phyloP scores from a whole-genome alignment of 2,329 filamentous ascomycete species.

The Fusarium goolgardi region DNA sequence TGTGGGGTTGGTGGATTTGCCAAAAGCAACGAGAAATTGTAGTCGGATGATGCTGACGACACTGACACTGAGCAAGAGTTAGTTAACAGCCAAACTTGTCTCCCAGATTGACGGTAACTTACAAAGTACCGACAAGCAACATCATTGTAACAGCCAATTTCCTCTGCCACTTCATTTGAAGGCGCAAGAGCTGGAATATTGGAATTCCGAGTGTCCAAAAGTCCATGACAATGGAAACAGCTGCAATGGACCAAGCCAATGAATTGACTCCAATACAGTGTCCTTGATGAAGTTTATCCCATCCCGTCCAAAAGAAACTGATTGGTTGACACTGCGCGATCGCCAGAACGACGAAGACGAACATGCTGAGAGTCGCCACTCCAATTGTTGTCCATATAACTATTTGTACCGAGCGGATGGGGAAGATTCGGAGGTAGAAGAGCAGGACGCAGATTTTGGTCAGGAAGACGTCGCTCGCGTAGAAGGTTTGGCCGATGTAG shows the following conservation, averaged over 20 bases:
- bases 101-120: accelerated
- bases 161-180: slow-evolving; percentile 23
- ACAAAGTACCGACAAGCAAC: slow-evolving; percentile 18
- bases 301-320: slow-evolving; percentile 22
- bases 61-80: background rate
- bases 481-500: slow-evolving; percentile 20
- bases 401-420: background rate
- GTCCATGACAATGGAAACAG: slow-evolving; percentile 2
- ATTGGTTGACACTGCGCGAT: slow-evolving; percentile 12
- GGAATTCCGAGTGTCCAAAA: slow-evolving; percentile 15
- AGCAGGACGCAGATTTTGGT: slow-evolving; percentile 28
- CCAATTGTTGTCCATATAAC: slow-evolving; percentile 23
- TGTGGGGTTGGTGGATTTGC: slow-evolving; percentile 12
- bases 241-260: slow-evolving; percentile 23
- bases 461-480: slow-evolving; percentile 19
- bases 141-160: slow-evolving; percentile 9
- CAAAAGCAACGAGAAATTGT: slow-evolving; percentile 10
- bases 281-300: slow-evolving; percentile 9
- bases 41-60: slow-evolving; percentile 22
- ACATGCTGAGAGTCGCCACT: background rate
- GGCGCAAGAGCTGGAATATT: background rate
- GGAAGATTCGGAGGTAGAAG: slow-evolving; percentile 34
- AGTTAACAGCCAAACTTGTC: accelerated
- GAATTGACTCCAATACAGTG: slow-evolving; percentile 15
- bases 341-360: slow-evolving; percentile 5